Conservation (phyloP, 176 grass and related monocot genomes). For the Phoenix roebelenii region DNA sequence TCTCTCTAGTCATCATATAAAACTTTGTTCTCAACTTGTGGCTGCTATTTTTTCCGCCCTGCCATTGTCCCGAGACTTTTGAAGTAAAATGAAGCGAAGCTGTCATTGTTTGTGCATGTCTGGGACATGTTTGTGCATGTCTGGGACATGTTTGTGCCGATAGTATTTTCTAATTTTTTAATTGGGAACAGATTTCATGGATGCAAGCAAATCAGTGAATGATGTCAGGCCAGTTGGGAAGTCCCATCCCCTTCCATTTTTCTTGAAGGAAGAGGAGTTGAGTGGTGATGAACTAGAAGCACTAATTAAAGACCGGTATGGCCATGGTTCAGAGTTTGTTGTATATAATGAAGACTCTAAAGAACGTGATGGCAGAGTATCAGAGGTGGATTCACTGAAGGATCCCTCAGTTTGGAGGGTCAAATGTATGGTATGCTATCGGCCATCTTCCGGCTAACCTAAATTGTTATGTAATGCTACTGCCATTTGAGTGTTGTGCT, state of each 20-base stretch:
- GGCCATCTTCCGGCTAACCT: not conserved
- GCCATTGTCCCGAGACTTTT: too few relatives aligned
- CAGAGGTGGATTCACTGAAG: conserved; percentile 32
- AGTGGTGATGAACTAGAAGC: conserved; percentile 92
- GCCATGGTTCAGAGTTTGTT: conserved; percentile 37
- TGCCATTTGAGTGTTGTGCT: conserved; percentile 11
- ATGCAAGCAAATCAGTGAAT: conserved; percentile 22
- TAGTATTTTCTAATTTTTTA: not conserved
- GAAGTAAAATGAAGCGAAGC: not conserved
- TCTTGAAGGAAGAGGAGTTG: conserved; percentile 83
- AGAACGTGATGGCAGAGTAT: conserved; percentile 32
- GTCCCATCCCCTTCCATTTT: conserved; percentile 68
- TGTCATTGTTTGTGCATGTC: conserved; percentile 5
- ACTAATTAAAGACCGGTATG: conserved; percentile 61
- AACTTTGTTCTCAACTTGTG: too few relatives aligned
- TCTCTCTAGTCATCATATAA: too few relatives aligned
- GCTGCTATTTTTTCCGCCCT: too few relatives aligned
- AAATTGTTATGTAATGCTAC: not conserved
- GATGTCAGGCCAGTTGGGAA: conserved; percentile 38
- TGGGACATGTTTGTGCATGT: conserved; percentile 7
- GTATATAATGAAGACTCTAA: conserved; percentile 31
- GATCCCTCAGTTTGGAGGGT: conserved; percentile 74
- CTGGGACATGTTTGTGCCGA: conserved; percentile 8
- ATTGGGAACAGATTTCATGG: conserved; percentile 25
- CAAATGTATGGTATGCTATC: conserved; percentile 80